Evolutionary conservation across 2,329 filamentous ascomycete genomes (phyloP).

Genomic region (Pseudocercospora eumusae): DNA sequence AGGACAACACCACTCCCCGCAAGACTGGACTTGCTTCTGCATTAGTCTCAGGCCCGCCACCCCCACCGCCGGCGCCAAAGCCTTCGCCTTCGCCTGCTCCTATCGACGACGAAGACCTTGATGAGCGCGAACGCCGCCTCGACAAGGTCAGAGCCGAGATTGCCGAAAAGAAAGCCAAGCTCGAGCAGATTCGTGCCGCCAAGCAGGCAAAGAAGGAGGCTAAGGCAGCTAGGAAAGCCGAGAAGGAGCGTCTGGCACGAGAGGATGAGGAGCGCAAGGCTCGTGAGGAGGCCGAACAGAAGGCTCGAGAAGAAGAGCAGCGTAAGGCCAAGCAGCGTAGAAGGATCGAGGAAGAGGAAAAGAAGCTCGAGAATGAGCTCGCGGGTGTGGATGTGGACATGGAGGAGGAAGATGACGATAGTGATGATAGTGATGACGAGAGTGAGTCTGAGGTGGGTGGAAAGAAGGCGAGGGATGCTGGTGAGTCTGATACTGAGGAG

Average conservation of each 20-base stretch:
- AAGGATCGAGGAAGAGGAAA: constrained; percentile 10
- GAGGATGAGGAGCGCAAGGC: constrained; percentile 12
- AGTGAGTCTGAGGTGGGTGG: neutral
- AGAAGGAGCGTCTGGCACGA: neutral
- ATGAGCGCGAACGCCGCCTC: neutral
- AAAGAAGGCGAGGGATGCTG: neutral
- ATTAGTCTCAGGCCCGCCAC: neutral
- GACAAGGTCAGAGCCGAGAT: neutral
- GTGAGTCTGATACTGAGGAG: constrained; percentile 23
- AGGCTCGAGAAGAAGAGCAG: neutral
- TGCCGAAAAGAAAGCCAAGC: neutral
- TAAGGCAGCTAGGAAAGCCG: neutral
- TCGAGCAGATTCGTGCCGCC: neutral
- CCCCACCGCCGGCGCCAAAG: neutral
- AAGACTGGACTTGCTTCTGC: neutral
- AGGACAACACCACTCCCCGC: neutral
- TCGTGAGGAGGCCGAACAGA: constrained; percentile 12
- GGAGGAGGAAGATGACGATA: constrained; percentile 25
- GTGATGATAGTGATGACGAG: neutral
- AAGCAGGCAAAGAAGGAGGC: neutral
- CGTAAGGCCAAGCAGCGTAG: constrained; percentile 2
- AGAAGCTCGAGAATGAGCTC: constrained; percentile 19
- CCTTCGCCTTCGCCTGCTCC: neutral
- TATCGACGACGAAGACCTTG: neutral
- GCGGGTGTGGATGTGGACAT: constrained; percentile 23